Evolutionary conservation across 305 asterid species (phyloP).

Genomic region (Fraxinus xanthoxyloides): DNA sequence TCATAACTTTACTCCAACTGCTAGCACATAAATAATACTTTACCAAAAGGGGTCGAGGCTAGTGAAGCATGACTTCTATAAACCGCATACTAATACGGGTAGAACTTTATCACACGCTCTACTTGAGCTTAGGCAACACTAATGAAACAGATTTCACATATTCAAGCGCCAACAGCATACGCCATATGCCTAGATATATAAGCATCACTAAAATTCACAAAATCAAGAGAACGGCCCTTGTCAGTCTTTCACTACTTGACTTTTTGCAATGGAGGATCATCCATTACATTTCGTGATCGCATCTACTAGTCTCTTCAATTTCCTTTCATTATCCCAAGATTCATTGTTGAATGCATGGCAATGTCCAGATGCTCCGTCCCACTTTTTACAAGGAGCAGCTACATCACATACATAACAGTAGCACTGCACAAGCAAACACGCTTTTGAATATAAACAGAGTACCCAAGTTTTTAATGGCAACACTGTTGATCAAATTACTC

Average conservation of each 20-base stretch:
- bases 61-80: background rate
- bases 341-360: slow-evolving; percentile 61
- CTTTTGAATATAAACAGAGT: background rate
- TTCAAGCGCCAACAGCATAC: background rate
- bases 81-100: background rate
- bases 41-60: background rate
- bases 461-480: background rate
- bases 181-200: background rate
- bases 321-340: slow-evolving; percentile 43
- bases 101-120: background rate
- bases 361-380: slow-evolving; percentile 50
- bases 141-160: background rate
- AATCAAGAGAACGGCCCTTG: background rate
- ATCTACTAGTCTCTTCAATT: background rate
- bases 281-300: background rate
- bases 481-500: background rate
- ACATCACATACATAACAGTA: slow-evolving; percentile 67
- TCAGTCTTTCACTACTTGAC: background rate
- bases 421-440: slow-evolving; percentile 40
- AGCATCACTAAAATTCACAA: background rate
- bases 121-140: background rate
- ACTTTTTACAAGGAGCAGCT: slow-evolving; percentile 58
- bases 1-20: background rate
- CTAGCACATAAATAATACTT: background rate
- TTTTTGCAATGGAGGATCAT: background rate